Evolutionary conservation across 1,284 basidiomycete species (phyloP).

Genomic region (Entoloma clypeatum): DNA sequence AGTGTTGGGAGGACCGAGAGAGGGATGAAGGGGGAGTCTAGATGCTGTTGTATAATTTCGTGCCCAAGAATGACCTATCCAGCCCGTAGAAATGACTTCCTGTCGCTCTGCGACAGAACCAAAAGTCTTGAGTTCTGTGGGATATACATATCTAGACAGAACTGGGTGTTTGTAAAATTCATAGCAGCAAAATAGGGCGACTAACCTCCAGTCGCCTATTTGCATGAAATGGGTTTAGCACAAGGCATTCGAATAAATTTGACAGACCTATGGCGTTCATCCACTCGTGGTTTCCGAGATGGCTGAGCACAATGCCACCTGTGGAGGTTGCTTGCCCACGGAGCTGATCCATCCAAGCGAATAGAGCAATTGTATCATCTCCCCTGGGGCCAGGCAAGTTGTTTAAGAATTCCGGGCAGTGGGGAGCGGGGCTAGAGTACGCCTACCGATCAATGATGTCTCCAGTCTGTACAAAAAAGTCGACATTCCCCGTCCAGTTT

Average conservation of each 20-base stretch:
- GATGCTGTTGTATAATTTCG: constrained; percentile 82
- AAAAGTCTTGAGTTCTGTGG: constrained; percentile 77
- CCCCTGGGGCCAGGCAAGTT: constrained; percentile 58
- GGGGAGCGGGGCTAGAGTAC: not conserved
- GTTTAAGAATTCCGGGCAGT: not conserved
- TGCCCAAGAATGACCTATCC: constrained; percentile 81
- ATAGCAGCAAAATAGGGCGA: not conserved
- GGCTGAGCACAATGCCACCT: constrained; percentile 72
- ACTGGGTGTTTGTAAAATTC: not conserved
- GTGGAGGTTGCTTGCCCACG: constrained; percentile 66
- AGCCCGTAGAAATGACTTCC: constrained; percentile 68
- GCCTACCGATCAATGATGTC: constrained; percentile 85
- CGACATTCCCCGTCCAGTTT: constrained; percentile 75
- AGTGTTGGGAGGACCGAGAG: constrained; percentile 67
- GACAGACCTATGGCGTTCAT: constrained; percentile 82
- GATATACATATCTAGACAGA: constrained; percentile 71
- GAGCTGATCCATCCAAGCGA: constrained; percentile 76
- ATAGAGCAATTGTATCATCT: constrained; percentile 82
- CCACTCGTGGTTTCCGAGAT: constrained; percentile 89
- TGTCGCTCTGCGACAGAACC: constrained; percentile 69
- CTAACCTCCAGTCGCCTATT: constrained; percentile 79
- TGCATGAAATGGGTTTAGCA: too few species aligned
- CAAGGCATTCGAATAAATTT: constrained; percentile 4
- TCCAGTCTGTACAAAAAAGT: constrained; percentile 88
- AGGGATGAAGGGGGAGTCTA: constrained; percentile 73